Percentiles rank a stretch among this genome's conserved stretches.
These are phyloP conservation scores for Hippophae gyantsensis DNA, from an alignment of 306 rosid genomes.

Conservation along the genomic window DNA sequence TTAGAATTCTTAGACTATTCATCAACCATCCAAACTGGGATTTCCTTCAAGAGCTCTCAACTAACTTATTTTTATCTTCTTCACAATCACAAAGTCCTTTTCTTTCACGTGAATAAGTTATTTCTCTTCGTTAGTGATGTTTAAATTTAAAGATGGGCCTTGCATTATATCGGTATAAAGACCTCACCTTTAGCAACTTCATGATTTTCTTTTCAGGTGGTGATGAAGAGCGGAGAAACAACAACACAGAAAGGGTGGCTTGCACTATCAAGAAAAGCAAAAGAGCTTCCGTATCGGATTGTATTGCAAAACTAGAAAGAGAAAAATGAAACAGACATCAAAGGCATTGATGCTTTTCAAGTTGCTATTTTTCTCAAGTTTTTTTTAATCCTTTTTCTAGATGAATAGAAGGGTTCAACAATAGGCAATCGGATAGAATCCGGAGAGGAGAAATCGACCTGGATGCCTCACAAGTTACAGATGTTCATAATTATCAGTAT, in stretches of 20 bases:
- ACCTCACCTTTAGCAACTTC: conserved; percentile 60
- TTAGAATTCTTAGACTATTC: conserved; percentile 20
- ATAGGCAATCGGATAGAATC: conserved; percentile 52
- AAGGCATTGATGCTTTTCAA: conserved; percentile 18
- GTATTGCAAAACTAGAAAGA: conserved; percentile 23
- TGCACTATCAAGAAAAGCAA: conserved; percentile 85
- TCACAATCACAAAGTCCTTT: conserved; percentile 17
- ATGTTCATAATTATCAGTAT: conserved; percentile 71
- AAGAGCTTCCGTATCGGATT: conserved; percentile 64
- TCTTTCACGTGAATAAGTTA: not conserved
- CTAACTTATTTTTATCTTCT: conserved; percentile 33
- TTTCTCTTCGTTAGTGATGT: conserved; percentile 11
- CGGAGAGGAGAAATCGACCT: conserved; percentile 62
- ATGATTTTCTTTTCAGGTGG: conserved; percentile 63
- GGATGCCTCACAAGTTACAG: conserved; percentile 52
- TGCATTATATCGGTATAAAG: conserved; percentile 45
- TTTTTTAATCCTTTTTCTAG: conserved; percentile 12
- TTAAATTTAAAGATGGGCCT: conserved; percentile 30
- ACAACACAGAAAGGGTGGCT: conserved; percentile 60
- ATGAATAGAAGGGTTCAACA: conserved; percentile 57
- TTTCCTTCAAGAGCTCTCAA: conserved; percentile 39
- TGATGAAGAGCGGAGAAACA: conserved; percentile 81
- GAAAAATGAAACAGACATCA: not conserved
- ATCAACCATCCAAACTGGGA: conserved; percentile 9
- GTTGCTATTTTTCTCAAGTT: conserved; percentile 18